phyloP scores from a whole-genome alignment of 352 stramenopile species.

The Phytopythium delawarense region DNA sequence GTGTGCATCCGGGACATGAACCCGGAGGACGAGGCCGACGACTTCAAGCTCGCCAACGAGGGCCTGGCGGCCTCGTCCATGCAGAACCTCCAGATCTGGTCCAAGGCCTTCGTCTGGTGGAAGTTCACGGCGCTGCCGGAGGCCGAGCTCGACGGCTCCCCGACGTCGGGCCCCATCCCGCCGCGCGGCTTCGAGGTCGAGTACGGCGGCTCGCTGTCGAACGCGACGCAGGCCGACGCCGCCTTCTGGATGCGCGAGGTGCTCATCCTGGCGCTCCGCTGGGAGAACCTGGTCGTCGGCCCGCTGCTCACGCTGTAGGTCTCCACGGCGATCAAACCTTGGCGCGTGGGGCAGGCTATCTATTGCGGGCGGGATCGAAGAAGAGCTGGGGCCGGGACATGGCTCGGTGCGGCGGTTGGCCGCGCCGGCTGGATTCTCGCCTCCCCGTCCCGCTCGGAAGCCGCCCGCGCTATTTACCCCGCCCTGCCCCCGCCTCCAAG shows the following conservation, averaged over 20 bases:
- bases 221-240: constrained; percentile 30
- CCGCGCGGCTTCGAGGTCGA: constrained; percentile 44
- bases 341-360: constrained; percentile 1
- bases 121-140: constrained; percentile 50
- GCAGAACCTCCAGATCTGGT: constrained; percentile 45
- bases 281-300: constrained; percentile 50
- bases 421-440: constrained; percentile 8
- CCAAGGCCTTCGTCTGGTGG: constrained; percentile 64
- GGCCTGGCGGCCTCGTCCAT: constrained; percentile 10
- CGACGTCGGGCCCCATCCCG: background rate
- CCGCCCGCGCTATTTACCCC: constrained; percentile 1
- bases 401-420: background rate
- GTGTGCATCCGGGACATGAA: constrained; percentile 70
- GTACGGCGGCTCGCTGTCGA: constrained; percentile 47
- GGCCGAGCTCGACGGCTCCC: constrained; percentile 8
- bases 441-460: constrained; percentile 7
- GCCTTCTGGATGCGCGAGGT: constrained; percentile 63
- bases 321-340: too few species aligned
- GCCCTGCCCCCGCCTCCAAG: background rate
- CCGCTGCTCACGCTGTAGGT: constrained; percentile 42
- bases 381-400: constrained; percentile 8
- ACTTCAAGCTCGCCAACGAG: constrained; percentile 25
- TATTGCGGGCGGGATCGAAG: constrained; percentile 6
- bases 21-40: constrained; percentile 26
- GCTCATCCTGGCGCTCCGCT: constrained; percentile 42